These are phyloP conservation scores for Exophiala dermatitidis DNA, from an alignment of 2,329 filamentous ascomycete species.

Conservation along the genomic window DNA sequence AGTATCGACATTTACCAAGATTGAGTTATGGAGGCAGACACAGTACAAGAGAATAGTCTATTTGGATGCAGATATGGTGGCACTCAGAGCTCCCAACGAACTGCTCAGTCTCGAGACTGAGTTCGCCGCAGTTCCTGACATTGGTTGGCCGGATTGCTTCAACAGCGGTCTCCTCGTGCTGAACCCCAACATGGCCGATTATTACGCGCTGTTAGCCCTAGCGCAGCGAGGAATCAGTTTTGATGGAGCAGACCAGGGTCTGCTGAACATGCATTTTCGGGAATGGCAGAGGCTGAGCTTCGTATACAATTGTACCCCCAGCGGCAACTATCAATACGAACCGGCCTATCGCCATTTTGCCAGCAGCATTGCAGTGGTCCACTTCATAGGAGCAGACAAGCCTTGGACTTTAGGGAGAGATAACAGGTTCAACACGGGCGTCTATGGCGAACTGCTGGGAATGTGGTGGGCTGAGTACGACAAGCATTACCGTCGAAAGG, in stretches of 20 bases:
- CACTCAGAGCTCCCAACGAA: constrained; percentile 83
- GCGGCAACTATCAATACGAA: constrained; percentile 93
- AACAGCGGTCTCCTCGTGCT: constrained; percentile 97
- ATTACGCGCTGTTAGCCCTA: constrained; percentile 74
- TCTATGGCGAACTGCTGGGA: constrained; percentile 75
- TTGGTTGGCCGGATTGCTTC: constrained; percentile 97
- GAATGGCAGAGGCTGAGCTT: constrained; percentile 85
- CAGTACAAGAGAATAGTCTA: constrained; percentile 93
- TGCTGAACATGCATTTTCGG: constrained; percentile 90
- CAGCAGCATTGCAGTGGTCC: constrained; percentile 78
- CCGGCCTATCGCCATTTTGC: constrained; percentile 92
- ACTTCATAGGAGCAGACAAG: constrained; percentile 89
- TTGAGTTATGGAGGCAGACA: constrained; percentile 83
- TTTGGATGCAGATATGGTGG: constrained; percentile 89
- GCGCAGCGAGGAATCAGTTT: constrained; percentile 85
- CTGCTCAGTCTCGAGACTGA: constrained; percentile 62
- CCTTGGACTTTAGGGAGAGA: constrained; percentile 69
- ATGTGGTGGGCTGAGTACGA: constrained; percentile 96
- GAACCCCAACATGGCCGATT: constrained; percentile 77
- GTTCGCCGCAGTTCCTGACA: constrained; percentile 76
- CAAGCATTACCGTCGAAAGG: constrained; percentile 57
- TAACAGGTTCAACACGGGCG: constrained; percentile 48
- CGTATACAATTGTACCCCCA: constrained; percentile 94
- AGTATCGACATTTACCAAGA: constrained; percentile 91
- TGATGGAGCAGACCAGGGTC: constrained; percentile 90